Percentiles rank a stretch among this genome's conserved stretches.
These are phyloP conservation scores for Gardenia jasminoides DNA, from an alignment of 257 asterid genomes.

Conservation along the genomic window DNA sequence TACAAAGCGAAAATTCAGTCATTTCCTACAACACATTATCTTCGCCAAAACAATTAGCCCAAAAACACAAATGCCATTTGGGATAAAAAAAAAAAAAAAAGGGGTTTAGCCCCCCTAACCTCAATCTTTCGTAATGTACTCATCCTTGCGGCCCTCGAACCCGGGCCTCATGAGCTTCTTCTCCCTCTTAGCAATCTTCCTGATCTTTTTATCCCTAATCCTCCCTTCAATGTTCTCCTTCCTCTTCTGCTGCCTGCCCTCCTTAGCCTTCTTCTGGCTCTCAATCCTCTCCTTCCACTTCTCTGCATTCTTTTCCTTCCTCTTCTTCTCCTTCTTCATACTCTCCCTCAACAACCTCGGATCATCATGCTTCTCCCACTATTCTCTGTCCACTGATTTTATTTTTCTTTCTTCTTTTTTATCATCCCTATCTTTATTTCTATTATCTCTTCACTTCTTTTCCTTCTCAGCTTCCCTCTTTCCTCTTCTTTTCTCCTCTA, in stretches of 20 bases:
- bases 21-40: not conserved
- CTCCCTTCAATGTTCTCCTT: conserved; percentile 67
- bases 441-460: conserved; percentile 48
- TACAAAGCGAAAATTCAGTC: not conserved
- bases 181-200: conserved; percentile 86
- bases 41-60: not conserved
- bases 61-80: not conserved
- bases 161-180: conserved; percentile 97
- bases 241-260: conserved; percentile 74
- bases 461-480: conserved; percentile 42
- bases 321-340: conserved; percentile 68
- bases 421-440: conserved; percentile 71
- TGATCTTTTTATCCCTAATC: conserved; percentile 66
- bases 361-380: conserved; percentile 61
- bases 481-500: conserved; percentile 41
- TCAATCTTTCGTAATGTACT: conserved; percentile 64
- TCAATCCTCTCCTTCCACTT: conserved; percentile 87
- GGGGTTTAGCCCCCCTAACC: conserved; percentile 2
- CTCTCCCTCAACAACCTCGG: conserved; percentile 69
- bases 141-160: conserved; percentile 80
- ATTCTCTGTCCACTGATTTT: too few relatives aligned
- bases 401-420: conserved; percentile 40
- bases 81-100: not conserved
- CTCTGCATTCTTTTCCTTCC: conserved; percentile 64
- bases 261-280: conserved; percentile 52